Conservation (phyloP, 2,329 filamentous ascomycete genomes). For the Colletotrichum neosansevieriae region DNA sequence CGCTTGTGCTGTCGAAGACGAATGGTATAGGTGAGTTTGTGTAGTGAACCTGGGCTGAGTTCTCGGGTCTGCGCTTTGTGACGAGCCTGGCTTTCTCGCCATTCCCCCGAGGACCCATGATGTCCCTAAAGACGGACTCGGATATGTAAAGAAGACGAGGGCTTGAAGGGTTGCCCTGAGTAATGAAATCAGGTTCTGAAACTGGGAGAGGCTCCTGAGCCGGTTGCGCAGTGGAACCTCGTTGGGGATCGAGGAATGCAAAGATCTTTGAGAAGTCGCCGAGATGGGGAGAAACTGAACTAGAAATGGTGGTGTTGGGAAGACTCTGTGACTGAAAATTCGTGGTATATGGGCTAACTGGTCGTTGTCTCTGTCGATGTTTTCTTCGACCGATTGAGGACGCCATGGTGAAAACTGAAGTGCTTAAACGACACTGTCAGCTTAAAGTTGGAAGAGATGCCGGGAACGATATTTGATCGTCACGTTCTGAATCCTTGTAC, state of each 20-base stretch:
- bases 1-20: neutral
- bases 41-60: neutral
- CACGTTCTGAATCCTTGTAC: neutral
- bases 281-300: neutral
- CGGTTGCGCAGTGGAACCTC: neutral
- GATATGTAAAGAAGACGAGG: slow-evolving; percentile 17
- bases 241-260: slow-evolving; percentile 5
- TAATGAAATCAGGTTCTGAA: neutral
- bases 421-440: neutral
- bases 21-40: neutral
- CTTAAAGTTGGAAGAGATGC: neutral
- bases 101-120: neutral
- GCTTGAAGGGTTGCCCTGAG: neutral
- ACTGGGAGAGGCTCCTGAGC: neutral
- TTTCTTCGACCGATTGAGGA: slow-evolving; percentile 25
- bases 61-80: neutral
- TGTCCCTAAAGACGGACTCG: slow-evolving; percentile 13
- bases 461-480: neutral
- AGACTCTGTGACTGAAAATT: neutral
- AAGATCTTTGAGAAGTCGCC: slow-evolving; percentile 34
- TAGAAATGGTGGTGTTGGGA: neutral
- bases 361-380: slow-evolving; percentile 21
- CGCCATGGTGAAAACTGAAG: slow-evolving; percentile 11
- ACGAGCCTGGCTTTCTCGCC: neutral
- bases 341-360: neutral